Percentiles rank a stretch among this genome's conserved stretches.
phyloP scores from a whole-genome alignment of 345 rosid genomes.

The Hirschfeldia incana region DNA sequence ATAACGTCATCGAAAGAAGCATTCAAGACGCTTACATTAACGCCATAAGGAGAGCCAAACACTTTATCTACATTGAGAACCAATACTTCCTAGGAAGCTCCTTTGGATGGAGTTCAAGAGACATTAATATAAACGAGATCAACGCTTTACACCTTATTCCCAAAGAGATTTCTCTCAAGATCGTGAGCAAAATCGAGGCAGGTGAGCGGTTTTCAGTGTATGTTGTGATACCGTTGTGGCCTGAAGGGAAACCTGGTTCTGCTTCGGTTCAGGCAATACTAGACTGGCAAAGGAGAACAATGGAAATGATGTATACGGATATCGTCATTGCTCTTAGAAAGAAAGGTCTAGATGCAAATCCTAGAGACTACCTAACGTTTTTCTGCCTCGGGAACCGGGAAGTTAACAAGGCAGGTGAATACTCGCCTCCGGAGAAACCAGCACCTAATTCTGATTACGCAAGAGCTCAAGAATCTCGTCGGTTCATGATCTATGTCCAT shows the following conservation, averaged over 20 bases:
- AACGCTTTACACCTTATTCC: conserved; percentile 73
- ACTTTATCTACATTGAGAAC: conserved; percentile 88
- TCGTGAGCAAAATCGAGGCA: conserved; percentile 72
- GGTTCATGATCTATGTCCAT: conserved; percentile 90
- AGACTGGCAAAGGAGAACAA: conserved; percentile 89
- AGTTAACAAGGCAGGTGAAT: conserved; percentile 42
- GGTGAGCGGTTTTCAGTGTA: conserved; percentile 70
- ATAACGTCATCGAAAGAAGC: conserved; percentile 65
- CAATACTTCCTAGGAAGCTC: conserved; percentile 88
- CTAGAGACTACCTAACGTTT: conserved; percentile 68
- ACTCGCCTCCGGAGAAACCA: conserved; percentile 47
- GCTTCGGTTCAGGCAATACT: conserved; percentile 70
- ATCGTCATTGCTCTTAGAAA: conserved; percentile 48
- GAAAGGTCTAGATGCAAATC: conserved; percentile 46
- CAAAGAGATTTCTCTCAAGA: conserved; percentile 74
- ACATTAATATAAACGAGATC: conserved; percentile 46
- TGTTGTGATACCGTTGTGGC: conserved; percentile 87
- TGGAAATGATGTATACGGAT: conserved; percentile 86
- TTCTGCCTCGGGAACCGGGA: conserved; percentile 80
- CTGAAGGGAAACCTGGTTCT: conserved; percentile 77
- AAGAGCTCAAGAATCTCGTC: conserved; percentile 68
- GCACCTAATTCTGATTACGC: conserved; percentile 52
- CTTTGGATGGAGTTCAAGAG: conserved; percentile 63
- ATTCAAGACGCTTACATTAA: conserved; percentile 80
- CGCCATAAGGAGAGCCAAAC: conserved; percentile 73